Evolutionary conservation across 352 stramenopile species (phyloP), one percentile per base, ranked within the genome.

Genomic region (Phytophthora ohioensis): DNA sequence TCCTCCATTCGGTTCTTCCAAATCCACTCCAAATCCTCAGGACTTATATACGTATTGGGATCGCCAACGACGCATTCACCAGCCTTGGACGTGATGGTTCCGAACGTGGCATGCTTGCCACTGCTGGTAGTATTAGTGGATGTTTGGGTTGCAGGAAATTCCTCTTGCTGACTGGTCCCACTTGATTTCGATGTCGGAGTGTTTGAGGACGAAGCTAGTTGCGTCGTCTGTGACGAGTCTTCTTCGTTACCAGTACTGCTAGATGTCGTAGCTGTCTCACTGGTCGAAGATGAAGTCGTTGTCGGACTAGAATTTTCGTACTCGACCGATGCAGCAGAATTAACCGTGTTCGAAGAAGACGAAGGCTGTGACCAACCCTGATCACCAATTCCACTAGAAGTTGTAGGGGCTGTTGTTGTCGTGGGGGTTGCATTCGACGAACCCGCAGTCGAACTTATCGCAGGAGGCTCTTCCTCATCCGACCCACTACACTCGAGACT

Each of bases 1-100:
- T 69, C 54, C 10, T 49, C 30, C n/a, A 66, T 54, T 32, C 67
- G 61, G 60, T 75, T 70, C 10, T 69, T 35, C 67, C 67, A 75
- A 17, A 75, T 41, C 67, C 67, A 75, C 21, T 68, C 12, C 1
- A 73, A 15, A 4, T 74, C 51, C 1, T 46, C 39, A 13, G 49
- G 42, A 30, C 39, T 74, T 47, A 77, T 64, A 47, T 77, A 77
- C 12, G 45, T 48, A 39, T 39, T 31, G 1, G 67, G 59, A 43
- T 67, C 30, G 8, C 62, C 63, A 31, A 76, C 45, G 38, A 76
- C 52, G 8, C 69, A 76, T 36, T 57, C 45, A 15, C 57, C 57
- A 13, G 55, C 5, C 15, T 52, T 66, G 13, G 69, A 76, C 34
- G 57, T 76, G 52, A 76, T 52, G 9, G 49, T 71, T 7, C 68